phyloP scores from a whole-genome alignment of 805 yeast species.

The Pichia gijzeniarum region DNA sequence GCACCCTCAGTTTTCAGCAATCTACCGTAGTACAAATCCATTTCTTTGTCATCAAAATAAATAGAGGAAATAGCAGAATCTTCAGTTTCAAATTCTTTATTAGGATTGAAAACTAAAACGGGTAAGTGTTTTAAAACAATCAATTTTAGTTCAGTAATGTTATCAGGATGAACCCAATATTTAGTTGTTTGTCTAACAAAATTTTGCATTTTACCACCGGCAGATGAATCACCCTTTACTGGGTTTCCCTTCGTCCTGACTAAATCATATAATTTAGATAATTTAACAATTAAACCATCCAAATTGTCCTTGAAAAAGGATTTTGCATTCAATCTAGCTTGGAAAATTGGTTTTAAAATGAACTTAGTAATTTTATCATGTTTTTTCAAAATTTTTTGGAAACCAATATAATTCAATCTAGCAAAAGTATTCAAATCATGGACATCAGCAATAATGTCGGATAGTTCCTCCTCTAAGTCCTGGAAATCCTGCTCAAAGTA shows the following conservation, averaged over 20 bases:
- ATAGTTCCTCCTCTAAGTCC: slow-evolving; percentile 65
- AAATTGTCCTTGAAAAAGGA: slow-evolving; percentile 95
- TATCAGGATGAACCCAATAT: slow-evolving; percentile 99
- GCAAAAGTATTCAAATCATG: slow-evolving; percentile 95
- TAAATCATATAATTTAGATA: slow-evolving; percentile 82
- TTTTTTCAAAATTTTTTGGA: slow-evolving; percentile 92
- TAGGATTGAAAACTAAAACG: slow-evolving; percentile 91
- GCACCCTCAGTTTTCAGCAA: slow-evolving; percentile 97
- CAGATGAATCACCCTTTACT: slow-evolving; percentile 87
- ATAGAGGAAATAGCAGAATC: slow-evolving; percentile 97
- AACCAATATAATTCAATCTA: slow-evolving; percentile 91
- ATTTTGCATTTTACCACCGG: slow-evolving; percentile 98
- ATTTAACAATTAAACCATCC: slow-evolving; percentile 80
- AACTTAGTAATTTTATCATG: slow-evolving; percentile 86
- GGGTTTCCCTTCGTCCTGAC: slow-evolving; percentile 97
- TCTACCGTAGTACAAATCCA: slow-evolving; percentile 92
- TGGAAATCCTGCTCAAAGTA: slow-evolving; percentile 60
- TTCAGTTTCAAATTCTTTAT: slow-evolving; percentile 90
- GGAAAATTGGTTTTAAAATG: slow-evolving; percentile 85
- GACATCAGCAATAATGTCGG: slow-evolving; percentile 92
- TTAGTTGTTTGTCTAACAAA: slow-evolving; percentile 98
- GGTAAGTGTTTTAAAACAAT: slow-evolving; percentile 92
- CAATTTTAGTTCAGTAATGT: slow-evolving; percentile 91
- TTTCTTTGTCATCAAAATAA: slow-evolving; percentile 82
- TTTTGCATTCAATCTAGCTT: slow-evolving; percentile 84